Evolutionary conservation across 352 stramenopile species (phyloP).

Genomic region (Globisporangium perplexum): DNA sequence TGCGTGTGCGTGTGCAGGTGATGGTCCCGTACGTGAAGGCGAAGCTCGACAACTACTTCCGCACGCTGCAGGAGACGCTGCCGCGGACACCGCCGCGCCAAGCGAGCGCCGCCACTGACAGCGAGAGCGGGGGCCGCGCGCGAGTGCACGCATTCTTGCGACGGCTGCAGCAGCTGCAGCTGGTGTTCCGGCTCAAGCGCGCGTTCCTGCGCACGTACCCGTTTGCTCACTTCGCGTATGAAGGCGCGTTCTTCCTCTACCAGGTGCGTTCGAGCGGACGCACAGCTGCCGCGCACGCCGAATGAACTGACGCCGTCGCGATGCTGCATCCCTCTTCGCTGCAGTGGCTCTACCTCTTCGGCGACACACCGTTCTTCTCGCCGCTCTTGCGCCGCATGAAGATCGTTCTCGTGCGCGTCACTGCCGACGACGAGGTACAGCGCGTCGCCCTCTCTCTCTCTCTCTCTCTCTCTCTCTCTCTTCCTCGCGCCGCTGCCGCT

Average conservation of each 20-base stretch:
- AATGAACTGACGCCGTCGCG: too few species aligned
- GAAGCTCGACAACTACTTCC: conserved; percentile 67
- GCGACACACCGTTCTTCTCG: conserved; percentile 78
- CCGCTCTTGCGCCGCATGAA: conserved; percentile 70
- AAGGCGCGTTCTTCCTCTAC: conserved; percentile 80
- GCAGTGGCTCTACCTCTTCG: conserved; percentile 84
- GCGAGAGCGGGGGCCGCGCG: not conserved
- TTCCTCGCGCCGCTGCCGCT: too few species aligned
- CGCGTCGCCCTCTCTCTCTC: not conserved
- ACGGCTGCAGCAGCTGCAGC: conserved; percentile 36
- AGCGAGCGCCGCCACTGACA: not conserved
- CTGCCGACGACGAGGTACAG: conserved; percentile 57
- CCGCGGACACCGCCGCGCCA: conserved; percentile 4
- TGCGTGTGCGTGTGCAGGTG: conserved; percentile 22
- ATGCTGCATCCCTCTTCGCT: not conserved
- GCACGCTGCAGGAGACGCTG: conserved; percentile 32
- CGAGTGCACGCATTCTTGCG: conserved; percentile 35
- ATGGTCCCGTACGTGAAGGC: conserved; percentile 74
- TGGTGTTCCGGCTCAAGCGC: conserved; percentile 44
- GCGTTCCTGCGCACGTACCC: conserved; percentile 66
- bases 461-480: not conserved
- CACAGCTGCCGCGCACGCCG: too few species aligned
- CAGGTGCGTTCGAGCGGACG: conserved; percentile 24
- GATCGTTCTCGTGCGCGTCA: conserved; percentile 68
- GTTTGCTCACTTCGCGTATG: conserved; percentile 72